These are phyloP conservation scores for Hydrangea macrophylla DNA, from an alignment of 148 eudicot species.

Conservation along the genomic window DNA sequence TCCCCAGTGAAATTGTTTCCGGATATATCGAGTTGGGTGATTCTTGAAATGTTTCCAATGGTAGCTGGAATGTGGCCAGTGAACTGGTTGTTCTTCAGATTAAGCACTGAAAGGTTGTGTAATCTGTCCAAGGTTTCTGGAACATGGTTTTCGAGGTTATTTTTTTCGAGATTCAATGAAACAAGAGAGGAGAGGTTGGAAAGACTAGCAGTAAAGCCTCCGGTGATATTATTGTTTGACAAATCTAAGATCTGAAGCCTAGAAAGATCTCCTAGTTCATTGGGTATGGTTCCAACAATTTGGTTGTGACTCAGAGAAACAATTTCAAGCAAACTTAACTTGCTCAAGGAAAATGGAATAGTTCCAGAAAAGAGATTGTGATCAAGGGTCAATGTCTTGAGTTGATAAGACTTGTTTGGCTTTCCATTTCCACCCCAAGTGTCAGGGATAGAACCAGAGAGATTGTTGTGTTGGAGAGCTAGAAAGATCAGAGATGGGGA, in stretches of 20 bases:
- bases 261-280: conserved; percentile 25
- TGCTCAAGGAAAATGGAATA: conserved; percentile 54
- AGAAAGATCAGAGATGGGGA: conserved; percentile 52
- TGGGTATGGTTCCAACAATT: conserved; percentile 44
- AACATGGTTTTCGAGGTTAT: conserved; percentile 23
- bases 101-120: conserved; percentile 39
- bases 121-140: conserved; percentile 24
- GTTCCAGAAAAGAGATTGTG: conserved; percentile 55
- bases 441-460: conserved; percentile 60
- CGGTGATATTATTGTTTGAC: conserved; percentile 43
- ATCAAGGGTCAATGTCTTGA: conserved; percentile 50
- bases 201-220: conserved; percentile 38
- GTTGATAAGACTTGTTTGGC: conserved; percentile 21
- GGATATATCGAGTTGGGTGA: conserved; percentile 46
- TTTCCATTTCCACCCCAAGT: conserved; percentile 34
- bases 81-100: conserved; percentile 41
- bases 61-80: conserved; percentile 37
- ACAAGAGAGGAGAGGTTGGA: conserved; percentile 27
- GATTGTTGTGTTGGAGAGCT: conserved; percentile 66
- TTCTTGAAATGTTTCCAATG: conserved; percentile 34
- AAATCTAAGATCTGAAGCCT: conserved; percentile 41
- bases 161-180: conserved; percentile 22
- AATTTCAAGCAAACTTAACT: conserved; percentile 40
- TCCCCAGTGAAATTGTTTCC: conserved; percentile 45
- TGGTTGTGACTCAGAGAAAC: conserved; percentile 52